These are phyloP conservation scores for Talaromyces proteolyticus DNA, from an alignment of 495 filamentous ascomycete species.

Conservation along the genomic window DNA sequence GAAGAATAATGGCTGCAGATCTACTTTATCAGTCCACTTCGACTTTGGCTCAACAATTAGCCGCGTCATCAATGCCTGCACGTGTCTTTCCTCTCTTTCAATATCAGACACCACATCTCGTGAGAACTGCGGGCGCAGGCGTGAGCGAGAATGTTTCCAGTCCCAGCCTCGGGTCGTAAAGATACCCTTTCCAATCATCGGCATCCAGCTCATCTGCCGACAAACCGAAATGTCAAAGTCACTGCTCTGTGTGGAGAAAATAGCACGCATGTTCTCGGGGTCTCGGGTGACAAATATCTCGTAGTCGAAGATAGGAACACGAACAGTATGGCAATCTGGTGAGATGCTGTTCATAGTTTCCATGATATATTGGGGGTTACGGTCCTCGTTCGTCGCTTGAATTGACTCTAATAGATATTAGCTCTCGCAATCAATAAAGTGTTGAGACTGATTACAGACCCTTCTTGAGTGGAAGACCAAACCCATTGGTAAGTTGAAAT, in stretches of 20 bases:
- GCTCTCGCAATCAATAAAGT: background rate
- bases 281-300: slow-evolving; percentile 52
- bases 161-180: slow-evolving; percentile 46
- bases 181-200: slow-evolving; percentile 47
- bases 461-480: slow-evolving; percentile 5
- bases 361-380: slow-evolving; percentile 7
- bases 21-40: slow-evolving; percentile 18
- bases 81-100: slow-evolving; percentile 18
- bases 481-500: slow-evolving; percentile 4
- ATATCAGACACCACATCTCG: slow-evolving; percentile 8
- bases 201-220: slow-evolving; percentile 12
- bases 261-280: slow-evolving; percentile 63
- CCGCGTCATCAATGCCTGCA: slow-evolving; percentile 18
- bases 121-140: slow-evolving; percentile 39
- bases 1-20: slow-evolving; percentile 47
- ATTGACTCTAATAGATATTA: background rate
- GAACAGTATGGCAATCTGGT: slow-evolving; percentile 5
- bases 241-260: slow-evolving; percentile 66
- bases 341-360: slow-evolving; percentile 7
- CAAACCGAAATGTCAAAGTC: slow-evolving; percentile 49
- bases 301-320: slow-evolving; percentile 7
- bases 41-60: slow-evolving; percentile 30
- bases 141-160: slow-evolving; percentile 47
- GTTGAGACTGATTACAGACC: background rate
- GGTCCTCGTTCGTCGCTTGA: slow-evolving; percentile 6